phyloP scores from a whole-genome alignment of 1,139 yeast genomes.

The Kodamaea sp. region DNA sequence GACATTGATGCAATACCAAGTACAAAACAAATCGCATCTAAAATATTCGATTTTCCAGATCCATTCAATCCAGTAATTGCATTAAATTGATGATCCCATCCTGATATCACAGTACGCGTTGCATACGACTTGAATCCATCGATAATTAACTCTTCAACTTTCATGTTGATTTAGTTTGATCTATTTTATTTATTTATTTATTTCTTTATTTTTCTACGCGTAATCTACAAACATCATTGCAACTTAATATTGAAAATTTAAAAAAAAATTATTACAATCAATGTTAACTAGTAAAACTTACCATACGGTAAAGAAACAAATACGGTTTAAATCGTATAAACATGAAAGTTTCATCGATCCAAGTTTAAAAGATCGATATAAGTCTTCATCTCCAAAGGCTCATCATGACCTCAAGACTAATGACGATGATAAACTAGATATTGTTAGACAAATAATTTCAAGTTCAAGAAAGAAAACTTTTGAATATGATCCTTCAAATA shows the following conservation, averaged over 20 bases:
- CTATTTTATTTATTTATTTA: conserved; percentile 1
- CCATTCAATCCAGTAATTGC: conserved; percentile 98
- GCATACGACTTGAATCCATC: conserved; percentile 99
- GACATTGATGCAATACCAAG: conserved; percentile 92
- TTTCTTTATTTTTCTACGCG: neutral
- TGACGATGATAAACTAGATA: conserved; percentile 1
- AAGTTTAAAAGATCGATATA: neutral
- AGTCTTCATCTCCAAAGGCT: neutral
- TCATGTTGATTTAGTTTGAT: conserved; percentile 49
- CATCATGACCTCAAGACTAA: neutral
- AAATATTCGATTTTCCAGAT: conserved; percentile 91
- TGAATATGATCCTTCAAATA: conserved; percentile 15
- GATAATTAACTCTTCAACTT: conserved; percentile 89
- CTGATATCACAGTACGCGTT: conserved; percentile 90
- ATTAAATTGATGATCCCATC: conserved; percentile 95
- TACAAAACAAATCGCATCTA: conserved; percentile 98
- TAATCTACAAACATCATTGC: conserved; percentile 3
- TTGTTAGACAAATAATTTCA: conserved; percentile 1
- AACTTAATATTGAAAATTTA: neutral
- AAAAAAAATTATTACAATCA: too few species aligned
- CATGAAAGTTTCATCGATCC: neutral
- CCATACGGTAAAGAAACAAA: neutral
- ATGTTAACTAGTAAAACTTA: neutral
- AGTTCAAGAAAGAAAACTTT: neutral
- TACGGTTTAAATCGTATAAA: neutral